Conservation (phyloP, 2,329 filamentous ascomycete species). For the Aspergillus brunneoviolaceus region DNA sequence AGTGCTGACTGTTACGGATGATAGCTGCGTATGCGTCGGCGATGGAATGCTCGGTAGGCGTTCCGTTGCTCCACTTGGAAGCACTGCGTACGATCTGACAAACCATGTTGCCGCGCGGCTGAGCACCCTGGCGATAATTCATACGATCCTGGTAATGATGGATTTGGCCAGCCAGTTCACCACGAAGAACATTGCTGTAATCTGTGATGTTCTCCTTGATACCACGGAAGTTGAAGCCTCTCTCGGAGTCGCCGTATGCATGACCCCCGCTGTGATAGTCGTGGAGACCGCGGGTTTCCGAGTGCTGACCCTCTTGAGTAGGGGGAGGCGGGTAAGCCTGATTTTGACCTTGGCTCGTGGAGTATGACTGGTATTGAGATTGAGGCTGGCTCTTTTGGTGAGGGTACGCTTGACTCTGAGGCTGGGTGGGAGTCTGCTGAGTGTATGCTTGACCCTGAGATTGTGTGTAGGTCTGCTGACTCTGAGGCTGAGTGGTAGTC, state of each 20-base stretch:
- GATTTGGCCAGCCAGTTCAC: constrained; percentile 43
- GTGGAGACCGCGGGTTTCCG: constrained; percentile 33
- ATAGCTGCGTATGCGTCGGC: constrained; percentile 80
- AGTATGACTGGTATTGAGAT: constrained; percentile 14
- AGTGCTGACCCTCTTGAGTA: constrained; percentile 30
- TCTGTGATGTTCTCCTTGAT: constrained; percentile 40
- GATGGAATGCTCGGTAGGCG: constrained; percentile 78
- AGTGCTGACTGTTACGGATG: constrained; percentile 85
- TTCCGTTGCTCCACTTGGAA: constrained; percentile 94
- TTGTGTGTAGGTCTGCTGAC: constrained; percentile 5
- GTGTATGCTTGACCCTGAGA: background rate
- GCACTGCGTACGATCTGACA: constrained; percentile 68
- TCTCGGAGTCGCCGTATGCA: constrained; percentile 35
- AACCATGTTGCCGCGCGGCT: constrained; percentile 35
- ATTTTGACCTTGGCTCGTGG: constrained; percentile 28
- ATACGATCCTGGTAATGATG: constrained; percentile 46
- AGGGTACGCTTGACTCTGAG: constrained; percentile 13
- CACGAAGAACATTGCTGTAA: constrained; percentile 40
- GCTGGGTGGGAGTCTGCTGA: constrained; percentile 3
- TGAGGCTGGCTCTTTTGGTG: constrained; percentile 3
- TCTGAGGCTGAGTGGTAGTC: constrained; percentile 11
- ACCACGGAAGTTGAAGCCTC: constrained; percentile 34
- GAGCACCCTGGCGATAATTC: constrained; percentile 19
- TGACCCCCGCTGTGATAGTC: constrained; percentile 34
- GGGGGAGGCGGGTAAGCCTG: constrained; percentile 47